Percentiles rank a stretch among this genome's conserved stretches.
Conservation (phyloP, 345 rosid genomes). For the Gossypium sturtianum region DNA sequence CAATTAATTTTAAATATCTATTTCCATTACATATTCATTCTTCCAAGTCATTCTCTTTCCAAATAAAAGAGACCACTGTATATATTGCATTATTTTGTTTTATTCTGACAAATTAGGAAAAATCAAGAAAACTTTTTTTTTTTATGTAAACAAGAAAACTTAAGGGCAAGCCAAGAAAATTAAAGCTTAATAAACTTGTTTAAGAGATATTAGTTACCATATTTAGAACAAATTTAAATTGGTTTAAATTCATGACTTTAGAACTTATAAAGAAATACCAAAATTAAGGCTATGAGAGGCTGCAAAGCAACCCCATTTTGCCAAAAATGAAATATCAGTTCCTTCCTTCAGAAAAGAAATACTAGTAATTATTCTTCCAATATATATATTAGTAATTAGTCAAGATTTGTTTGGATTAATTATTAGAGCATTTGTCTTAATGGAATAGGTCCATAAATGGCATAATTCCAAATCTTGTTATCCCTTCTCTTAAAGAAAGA, state of each 20-base stretch:
- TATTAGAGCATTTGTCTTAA: too few species aligned
- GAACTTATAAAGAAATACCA: background rate
- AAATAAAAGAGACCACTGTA: background rate
- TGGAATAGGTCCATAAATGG: too few species aligned
- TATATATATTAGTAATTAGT: too few species aligned
- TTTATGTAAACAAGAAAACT: background rate
- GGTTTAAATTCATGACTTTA: background rate
- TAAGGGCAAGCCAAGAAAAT: background rate
- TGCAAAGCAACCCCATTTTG: background rate
- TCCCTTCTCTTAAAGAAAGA: too few species aligned
- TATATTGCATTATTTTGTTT: background rate
- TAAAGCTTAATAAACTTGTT: background rate
- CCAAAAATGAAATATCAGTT: background rate
- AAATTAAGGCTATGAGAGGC: background rate
- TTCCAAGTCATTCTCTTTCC: background rate
- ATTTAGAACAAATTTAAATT: background rate
- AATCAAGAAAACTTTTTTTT: background rate
- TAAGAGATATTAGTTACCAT: background rate
- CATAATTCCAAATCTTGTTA: too few species aligned
- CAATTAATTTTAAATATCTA: background rate
- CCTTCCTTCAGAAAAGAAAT: too few species aligned
- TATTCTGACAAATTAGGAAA: background rate
- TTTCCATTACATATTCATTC: background rate
- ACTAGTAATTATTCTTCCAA: too few species aligned
- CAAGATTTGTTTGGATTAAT: too few species aligned